phyloP scores from a whole-genome alignment of 371 early-diverging fungal genomes.

The Coemansia sp. region DNA sequence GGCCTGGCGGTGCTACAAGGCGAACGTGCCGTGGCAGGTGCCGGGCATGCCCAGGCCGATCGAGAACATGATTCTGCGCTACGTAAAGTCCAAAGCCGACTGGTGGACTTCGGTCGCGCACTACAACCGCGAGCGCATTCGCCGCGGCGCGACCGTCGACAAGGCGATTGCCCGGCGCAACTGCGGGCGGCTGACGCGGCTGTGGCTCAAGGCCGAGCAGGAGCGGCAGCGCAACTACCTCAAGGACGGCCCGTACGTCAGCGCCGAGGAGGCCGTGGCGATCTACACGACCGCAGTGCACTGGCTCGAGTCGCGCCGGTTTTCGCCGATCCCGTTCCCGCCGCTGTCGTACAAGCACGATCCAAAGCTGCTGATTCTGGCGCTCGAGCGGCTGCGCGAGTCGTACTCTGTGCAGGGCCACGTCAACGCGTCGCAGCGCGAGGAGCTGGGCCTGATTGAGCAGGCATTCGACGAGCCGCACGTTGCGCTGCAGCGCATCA shows the following conservation, averaged over 20 bases:
- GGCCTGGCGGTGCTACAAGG: slow-evolving; percentile 99
- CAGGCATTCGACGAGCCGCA: slow-evolving; percentile 98
- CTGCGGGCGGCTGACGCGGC: slow-evolving; percentile 96
- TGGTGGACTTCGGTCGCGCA: slow-evolving; percentile 99
- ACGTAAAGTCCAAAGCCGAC: slow-evolving; percentile 98
- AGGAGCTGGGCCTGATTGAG: slow-evolving; percentile 96
- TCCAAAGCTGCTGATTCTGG: slow-evolving; percentile 93
- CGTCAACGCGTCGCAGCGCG: slow-evolving; percentile 94
- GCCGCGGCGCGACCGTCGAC: slow-evolving; percentile 98
- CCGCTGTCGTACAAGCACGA: slow-evolving; percentile 99
- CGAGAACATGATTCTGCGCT: slow-evolving; percentile 98
- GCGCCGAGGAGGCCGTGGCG: slow-evolving; percentile 96
- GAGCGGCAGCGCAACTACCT: slow-evolving; percentile 98
- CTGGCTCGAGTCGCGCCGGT: slow-evolving; percentile 97
- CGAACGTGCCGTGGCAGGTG: slow-evolving; percentile 98
- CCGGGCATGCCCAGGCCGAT: slow-evolving; percentile 97
- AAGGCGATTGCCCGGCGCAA: slow-evolving; percentile 98
- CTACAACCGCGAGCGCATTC: slow-evolving; percentile 98
- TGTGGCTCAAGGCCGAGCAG: slow-evolving; percentile 99
- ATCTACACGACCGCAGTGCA: slow-evolving; percentile 97
- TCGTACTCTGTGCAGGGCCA: slow-evolving; percentile 96
- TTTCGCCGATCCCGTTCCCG: slow-evolving; percentile 98
- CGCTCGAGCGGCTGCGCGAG: slow-evolving; percentile 94
- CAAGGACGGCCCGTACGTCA: slow-evolving; percentile 97
- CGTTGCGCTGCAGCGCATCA: slow-evolving; percentile 89